Percentiles rank a stretch among this genome's conserved stretches.
These are phyloP conservation scores for Amphicarpaea edgeworthii DNA, from an alignment of 306 rosid genomes.

Conservation along the genomic window DNA sequence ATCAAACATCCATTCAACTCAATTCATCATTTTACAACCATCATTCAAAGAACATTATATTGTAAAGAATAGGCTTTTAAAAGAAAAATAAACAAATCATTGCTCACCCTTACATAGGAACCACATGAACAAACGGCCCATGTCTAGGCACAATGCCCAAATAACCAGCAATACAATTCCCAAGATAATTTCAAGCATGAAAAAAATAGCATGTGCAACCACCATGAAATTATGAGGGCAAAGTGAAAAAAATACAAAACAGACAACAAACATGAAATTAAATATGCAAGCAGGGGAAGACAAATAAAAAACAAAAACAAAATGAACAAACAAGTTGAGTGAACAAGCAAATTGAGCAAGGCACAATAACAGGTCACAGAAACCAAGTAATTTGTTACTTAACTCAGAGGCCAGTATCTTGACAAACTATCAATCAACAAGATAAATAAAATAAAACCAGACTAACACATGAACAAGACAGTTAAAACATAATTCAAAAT, in stretches of 20 bases:
- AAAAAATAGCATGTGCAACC: background rate
- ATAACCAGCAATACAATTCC: background rate
- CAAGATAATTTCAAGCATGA: constrained; percentile 4
- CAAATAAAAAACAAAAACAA: background rate
- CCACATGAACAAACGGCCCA: constrained; percentile 18
- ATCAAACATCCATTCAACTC: constrained; percentile 90
- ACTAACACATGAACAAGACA: background rate
- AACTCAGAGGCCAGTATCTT: background rate
- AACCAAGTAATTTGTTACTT: background rate
- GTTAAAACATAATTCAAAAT: background rate
- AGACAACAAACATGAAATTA: background rate
- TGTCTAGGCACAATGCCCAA: background rate
- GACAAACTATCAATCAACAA: background rate
- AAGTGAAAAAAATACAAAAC: background rate
- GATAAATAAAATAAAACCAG: background rate
- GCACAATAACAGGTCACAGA: background rate
- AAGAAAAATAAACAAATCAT: constrained; percentile 12
- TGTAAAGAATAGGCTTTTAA: constrained; percentile 29
- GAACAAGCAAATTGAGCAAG: background rate
- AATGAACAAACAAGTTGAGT: background rate
- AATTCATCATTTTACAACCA: constrained; percentile 73
- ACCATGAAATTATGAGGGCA: background rate
- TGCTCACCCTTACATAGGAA: constrained; percentile 34
- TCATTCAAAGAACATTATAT: constrained; percentile 47
- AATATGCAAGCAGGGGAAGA: background rate